Evolutionary conservation across 2,329 filamentous ascomycete species (phyloP).

Genomic region (Tolypocladium endophyticum): DNA sequence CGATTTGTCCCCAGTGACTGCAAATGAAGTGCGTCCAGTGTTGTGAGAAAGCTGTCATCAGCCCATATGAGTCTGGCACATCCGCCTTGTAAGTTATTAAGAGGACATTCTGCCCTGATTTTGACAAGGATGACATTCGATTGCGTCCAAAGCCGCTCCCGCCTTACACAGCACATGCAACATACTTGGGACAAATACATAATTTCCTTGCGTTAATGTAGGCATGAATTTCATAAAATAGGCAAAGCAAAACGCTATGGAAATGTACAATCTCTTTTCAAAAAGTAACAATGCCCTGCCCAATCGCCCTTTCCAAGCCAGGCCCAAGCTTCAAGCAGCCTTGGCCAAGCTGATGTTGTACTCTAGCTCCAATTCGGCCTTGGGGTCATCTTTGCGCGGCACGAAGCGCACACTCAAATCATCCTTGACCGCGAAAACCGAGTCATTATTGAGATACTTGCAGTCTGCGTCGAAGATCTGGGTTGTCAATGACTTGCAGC

Average conservation of each 20-base stretch:
- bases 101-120: too few relatives aligned
- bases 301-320: too few relatives aligned
- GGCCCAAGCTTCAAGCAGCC: not conserved
- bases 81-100: not conserved
- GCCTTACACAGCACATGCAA: not conserved
- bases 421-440: conserved; percentile 44
- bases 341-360: conserved; percentile 46
- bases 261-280: not conserved
- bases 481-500: conserved; percentile 56
- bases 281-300: not conserved
- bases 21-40: not conserved
- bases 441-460: conserved; percentile 45
- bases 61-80: not conserved
- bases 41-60: not conserved
- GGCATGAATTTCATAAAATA: not conserved
- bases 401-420: conserved; percentile 34
- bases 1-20: not conserved
- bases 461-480: conserved; percentile 66
- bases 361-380: conserved; percentile 47
- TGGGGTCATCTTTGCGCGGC: conserved; percentile 22
- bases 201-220: not conserved
- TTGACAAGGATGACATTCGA: not conserved
- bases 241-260: not conserved
- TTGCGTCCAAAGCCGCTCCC: not conserved
- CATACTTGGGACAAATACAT: too few relatives aligned